A percentile compares a stretch with the other conserved stretches of the same genome.
Evolutionary conservation across 192 early-diverging fungal species (phyloP).

Genomic region (Coemansia sp.): DNA sequence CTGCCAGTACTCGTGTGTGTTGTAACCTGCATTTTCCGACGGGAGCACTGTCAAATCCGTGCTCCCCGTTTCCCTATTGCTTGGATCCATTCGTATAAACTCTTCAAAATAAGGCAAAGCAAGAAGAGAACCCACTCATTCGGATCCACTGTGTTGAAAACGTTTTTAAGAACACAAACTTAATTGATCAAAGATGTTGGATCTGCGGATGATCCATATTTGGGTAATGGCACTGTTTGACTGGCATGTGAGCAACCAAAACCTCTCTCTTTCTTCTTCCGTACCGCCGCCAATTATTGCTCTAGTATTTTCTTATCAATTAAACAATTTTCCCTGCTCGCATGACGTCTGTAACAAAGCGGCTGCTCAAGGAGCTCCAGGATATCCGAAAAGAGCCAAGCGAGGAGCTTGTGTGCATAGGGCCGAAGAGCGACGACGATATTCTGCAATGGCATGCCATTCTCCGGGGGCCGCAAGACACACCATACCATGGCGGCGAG

Average conservation of each 20-base stretch:
- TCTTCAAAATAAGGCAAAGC: neutral
- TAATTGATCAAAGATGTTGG: no score
- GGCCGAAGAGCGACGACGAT: constrained; percentile 42
- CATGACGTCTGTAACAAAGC: constrained; percentile 50
- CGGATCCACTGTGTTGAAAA: no score
- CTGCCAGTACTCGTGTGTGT: constrained; percentile 79
- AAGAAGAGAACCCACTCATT: no score
- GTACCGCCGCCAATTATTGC: neutral
- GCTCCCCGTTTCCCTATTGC: constrained; percentile 11
- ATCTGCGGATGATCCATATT: no score
- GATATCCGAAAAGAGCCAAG: constrained; percentile 39
- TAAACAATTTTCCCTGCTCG: neutral
- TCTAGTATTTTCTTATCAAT: neutral
- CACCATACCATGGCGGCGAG: constrained; percentile 62
- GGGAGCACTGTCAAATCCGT: constrained; percentile 56
- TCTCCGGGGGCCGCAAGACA: constrained; percentile 50
- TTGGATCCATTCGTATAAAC: neutral
- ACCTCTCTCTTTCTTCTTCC: neutral
- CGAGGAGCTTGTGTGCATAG: constrained; percentile 33
- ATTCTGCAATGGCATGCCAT: constrained; percentile 54
- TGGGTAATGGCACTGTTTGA: no score
- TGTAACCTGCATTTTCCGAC: constrained; percentile 69
- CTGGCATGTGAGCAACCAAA: no score
- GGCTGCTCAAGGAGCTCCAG: constrained; percentile 61
- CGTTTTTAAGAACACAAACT: no score